A percentile compares a stretch with the other conserved stretches of the same genome.
These are phyloP conservation scores for Leishmania mexicana DNA, from an alignment of 208 protist species.

Conservation along the genomic window DNA sequence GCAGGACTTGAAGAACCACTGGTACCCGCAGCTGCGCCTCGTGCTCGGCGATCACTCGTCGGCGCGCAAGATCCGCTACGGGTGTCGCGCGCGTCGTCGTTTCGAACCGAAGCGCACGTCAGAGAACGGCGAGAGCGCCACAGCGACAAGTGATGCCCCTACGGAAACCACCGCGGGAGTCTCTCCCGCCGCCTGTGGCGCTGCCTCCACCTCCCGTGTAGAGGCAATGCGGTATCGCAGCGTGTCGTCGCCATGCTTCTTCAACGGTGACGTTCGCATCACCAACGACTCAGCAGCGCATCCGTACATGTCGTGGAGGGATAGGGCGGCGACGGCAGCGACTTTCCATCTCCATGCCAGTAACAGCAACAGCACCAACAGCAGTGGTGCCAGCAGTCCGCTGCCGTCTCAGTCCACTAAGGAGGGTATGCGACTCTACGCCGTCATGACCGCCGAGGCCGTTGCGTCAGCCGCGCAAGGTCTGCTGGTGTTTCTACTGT, in stretches of 20 bases:
- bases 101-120: background rate
- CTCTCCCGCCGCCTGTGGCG: background rate
- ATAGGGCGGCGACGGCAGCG: background rate
- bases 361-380: conserved; percentile 4
- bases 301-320: background rate
- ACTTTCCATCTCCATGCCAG: background rate
- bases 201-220: background rate
- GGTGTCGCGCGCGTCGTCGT: background rate
- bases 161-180: background rate
- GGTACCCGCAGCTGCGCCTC: conserved; percentile 40
- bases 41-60: conserved; percentile 35
- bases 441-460: conserved; percentile 24
- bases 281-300: background rate
- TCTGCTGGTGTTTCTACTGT: conserved; percentile 28
- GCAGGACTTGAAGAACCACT: conserved; percentile 32
- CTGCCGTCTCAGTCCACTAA: background rate
- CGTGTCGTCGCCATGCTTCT: conserved; percentile 18
- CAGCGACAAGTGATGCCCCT: background rate
- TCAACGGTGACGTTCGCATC: background rate
- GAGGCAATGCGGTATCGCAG: background rate
- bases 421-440: background rate
- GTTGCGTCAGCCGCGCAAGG: conserved; percentile 28
- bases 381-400: background rate
- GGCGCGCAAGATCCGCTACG: background rate
- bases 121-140: background rate